Base-by-base conservation (phyloP, 352 stramenopile genomes). In the Globisporangium cylindrosporum region DNA sequence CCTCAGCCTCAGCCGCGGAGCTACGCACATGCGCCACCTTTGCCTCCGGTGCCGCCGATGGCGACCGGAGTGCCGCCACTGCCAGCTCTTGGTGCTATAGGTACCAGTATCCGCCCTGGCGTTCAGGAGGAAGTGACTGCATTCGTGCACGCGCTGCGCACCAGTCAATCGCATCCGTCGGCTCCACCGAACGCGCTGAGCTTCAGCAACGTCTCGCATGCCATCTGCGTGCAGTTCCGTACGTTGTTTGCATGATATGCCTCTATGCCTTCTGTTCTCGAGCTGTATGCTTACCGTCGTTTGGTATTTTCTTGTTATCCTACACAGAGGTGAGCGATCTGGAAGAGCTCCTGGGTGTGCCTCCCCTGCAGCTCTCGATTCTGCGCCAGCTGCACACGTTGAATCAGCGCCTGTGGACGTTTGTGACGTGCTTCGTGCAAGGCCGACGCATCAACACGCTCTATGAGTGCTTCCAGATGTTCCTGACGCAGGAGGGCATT, bases 321-420 rank as follows among this genome's bases (percentile, higher is more conserved):
- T 56, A 9, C 54, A 9, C 57, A 91, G 82, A 77, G 48, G 74
- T 81, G 10, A 73, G 66, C 58, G 68, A 78, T 6, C 86, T 87
- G 51, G 82, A 92, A 34, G 80, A 91, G 24, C 74, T 90, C 2
- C 67, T 86, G 56, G 83, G 77, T 5, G 63, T 69, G 1, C 70
- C 57, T 25, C 74, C 82, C 1, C 62, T 85, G 65, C 80, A 88
- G 48, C 55, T 91, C 12, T 77, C 81, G 7, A 69, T 64, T 25
- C 68, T 94, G 34, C 69, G 80, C 0, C 81, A 92, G 34, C 55
- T 94, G 32, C 80, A 92, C 57, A 74, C 75, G 48, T 70, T 89
- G 55, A 86, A 90, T 66, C 82, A 92, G 76, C 82, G 86, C 20
- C 75, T 94, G 63, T 94, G 86, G 86, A 90, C 74, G 12, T 94